Conservation (phyloP, 108 stramenopile genomes). For the Skeletonema costatum region DNA sequence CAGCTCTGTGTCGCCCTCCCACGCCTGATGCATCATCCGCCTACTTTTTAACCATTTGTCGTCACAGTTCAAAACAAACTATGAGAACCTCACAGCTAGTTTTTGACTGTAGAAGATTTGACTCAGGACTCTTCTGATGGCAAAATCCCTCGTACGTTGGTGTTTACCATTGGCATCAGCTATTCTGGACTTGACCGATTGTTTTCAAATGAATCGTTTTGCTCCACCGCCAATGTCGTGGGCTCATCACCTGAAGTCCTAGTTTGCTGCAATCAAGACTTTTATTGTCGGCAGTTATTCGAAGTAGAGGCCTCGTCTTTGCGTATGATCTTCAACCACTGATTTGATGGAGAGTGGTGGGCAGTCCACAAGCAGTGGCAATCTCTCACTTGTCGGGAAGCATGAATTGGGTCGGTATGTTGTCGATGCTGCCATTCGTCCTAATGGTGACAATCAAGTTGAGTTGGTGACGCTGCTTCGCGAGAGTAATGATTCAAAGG, state of each 20-base stretch:
- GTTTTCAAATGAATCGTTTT: constrained; percentile 39
- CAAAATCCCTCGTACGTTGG: constrained; percentile 44
- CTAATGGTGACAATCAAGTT: constrained; percentile 59
- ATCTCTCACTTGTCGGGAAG: constrained; percentile 63
- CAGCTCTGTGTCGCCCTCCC: constrained; percentile 64
- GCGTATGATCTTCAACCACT: constrained; percentile 66
- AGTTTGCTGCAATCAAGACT: constrained; percentile 64
- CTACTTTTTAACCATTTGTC: constrained; percentile 65
- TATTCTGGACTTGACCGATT: constrained; percentile 52
- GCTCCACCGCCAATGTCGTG: constrained; percentile 81
- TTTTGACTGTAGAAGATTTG: constrained; percentile 45
- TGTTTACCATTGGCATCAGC: constrained; percentile 53
- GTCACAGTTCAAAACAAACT: constrained; percentile 43
- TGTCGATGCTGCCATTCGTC: constrained; percentile 84
- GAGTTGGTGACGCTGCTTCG: constrained; percentile 80
- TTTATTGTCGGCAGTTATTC: constrained; percentile 73
- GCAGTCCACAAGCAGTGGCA: constrained; percentile 8
- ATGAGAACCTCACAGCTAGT: constrained; percentile 39
- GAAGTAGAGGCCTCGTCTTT: constrained; percentile 70
- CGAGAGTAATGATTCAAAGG: constrained; percentile 66
- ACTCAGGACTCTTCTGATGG: constrained; percentile 16
- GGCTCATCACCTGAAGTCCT: constrained; percentile 77
- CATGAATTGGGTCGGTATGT: constrained; percentile 69
- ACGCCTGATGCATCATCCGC: constrained; percentile 26
- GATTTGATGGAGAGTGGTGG: constrained; percentile 4